These are phyloP conservation scores for Fusarium burgessii DNA, from an alignment of 2,329 filamentous ascomycete genomes.

Conservation along the genomic window DNA sequence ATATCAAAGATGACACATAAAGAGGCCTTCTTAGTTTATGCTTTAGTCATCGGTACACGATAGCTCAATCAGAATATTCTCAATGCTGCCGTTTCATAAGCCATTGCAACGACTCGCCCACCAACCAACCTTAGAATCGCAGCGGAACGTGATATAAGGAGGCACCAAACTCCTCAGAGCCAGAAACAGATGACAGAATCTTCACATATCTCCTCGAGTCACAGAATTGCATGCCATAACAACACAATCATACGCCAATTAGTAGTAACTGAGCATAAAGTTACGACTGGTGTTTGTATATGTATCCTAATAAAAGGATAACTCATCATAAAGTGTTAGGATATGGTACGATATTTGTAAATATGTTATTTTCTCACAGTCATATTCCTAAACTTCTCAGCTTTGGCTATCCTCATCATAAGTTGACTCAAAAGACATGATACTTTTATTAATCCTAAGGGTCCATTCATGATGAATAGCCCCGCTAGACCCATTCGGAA, in stretches of 20 bases:
- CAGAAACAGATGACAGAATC: not conserved
- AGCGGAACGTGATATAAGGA: not conserved
- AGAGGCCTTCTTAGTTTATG: not conserved
- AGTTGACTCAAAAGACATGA: slow-evolving; percentile 3
- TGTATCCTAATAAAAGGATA: too few species aligned
- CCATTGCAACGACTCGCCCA: not conserved
- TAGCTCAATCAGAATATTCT: too few species aligned
- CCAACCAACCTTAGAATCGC: not conserved
- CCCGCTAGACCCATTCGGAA: slow-evolving; percentile 37
- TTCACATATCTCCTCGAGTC: not conserved
- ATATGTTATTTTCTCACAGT: too few species aligned
- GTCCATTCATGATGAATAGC: not conserved
- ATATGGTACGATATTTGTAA: too few species aligned
- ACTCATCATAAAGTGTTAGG: too few species aligned
- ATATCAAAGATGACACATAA: not conserved
- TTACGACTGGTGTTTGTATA: too few species aligned
- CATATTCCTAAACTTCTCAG: not conserved
- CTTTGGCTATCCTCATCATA: not conserved
- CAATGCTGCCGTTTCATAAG: not conserved
- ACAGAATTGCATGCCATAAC: not conserved
- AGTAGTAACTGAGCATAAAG: not conserved
- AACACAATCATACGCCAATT: not conserved
- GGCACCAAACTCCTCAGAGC: not conserved
- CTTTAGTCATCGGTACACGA: not conserved
- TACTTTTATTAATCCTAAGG: not conserved